Conservation (phyloP, 257 asterid species). For the Solanum tacnaense region DNA sequence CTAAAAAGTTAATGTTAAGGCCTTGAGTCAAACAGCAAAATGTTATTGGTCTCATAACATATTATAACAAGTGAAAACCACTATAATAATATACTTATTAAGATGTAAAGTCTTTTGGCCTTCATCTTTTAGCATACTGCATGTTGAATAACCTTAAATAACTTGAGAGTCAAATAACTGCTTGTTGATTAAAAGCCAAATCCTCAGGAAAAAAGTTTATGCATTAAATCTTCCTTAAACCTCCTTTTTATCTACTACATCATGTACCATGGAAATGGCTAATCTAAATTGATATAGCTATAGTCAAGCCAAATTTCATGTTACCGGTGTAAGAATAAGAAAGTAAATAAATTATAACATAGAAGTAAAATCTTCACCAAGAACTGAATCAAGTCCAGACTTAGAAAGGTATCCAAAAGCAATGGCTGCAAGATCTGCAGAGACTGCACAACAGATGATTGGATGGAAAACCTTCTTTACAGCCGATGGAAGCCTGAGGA, state of each 20-base stretch:
- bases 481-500: conserved; percentile 60
- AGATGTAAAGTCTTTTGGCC: not conserved
- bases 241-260: not conserved
- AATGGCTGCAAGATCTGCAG: conserved; percentile 82
- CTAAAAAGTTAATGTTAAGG: not conserved
- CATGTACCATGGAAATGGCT: not conserved
- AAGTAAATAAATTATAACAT: not conserved
- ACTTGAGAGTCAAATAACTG: not conserved
- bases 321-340: not conserved
- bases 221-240: not conserved
- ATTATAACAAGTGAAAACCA: not conserved
- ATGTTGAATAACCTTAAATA: not conserved
- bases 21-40: not conserved
- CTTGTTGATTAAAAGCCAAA: not conserved
- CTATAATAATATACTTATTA: not conserved
- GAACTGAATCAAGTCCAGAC: conserved; percentile 67
- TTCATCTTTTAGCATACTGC: not conserved
- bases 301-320: not conserved
- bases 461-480: conserved; percentile 85
- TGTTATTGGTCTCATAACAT: not conserved
- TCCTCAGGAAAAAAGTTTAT: not conserved
- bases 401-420: conserved; percentile 62
- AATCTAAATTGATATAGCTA: not conserved
- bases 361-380: conserved; percentile 35
- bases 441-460: conserved; percentile 72